Evolutionary conservation across 176 grass and related monocot species (phyloP).

Genomic region (Urochloa ruziziensis): DNA sequence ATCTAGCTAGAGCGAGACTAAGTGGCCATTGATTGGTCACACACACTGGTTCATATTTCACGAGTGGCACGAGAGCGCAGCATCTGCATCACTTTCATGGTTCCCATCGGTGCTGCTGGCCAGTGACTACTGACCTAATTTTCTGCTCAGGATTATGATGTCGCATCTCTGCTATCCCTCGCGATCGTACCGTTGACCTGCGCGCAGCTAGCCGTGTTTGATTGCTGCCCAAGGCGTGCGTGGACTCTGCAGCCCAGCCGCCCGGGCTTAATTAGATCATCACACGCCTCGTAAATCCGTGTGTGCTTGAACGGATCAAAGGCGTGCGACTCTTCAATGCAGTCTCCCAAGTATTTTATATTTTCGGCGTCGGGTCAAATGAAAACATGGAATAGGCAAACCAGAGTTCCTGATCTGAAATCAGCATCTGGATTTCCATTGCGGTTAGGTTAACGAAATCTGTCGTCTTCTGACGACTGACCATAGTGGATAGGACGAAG

Average conservation of each 20-base stretch:
- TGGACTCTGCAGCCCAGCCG: constrained; percentile 6
- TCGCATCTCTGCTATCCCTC: background rate
- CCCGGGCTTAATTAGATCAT: background rate
- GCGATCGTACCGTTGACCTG: constrained; percentile 6
- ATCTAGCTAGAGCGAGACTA: no score
- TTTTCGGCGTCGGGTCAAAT: background rate
- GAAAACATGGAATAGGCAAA: background rate
- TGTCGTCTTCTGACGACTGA: background rate
- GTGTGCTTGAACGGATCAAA: constrained; percentile 13
- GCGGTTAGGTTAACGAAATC: background rate
- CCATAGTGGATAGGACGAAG: background rate
- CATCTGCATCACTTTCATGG: background rate
- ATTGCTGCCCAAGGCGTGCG: constrained; percentile 41
- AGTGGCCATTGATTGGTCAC: background rate
- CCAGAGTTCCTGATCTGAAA: background rate
- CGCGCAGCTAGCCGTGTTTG: constrained; percentile 16
- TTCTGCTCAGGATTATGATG: background rate
- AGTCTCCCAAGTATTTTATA: no score
- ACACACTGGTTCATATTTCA: background rate
- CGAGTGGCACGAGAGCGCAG: background rate
- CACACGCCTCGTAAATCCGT: background rate
- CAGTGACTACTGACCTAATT: background rate
- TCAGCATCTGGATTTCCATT: background rate
- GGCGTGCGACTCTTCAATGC: background rate
- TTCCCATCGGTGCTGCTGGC: background rate